A percentile compares a stretch with the other conserved stretches of the same genome.
phyloP scores from a whole-genome alignment of 2,329 filamentous ascomycete species.

The Hypomyces rosellus region DNA sequence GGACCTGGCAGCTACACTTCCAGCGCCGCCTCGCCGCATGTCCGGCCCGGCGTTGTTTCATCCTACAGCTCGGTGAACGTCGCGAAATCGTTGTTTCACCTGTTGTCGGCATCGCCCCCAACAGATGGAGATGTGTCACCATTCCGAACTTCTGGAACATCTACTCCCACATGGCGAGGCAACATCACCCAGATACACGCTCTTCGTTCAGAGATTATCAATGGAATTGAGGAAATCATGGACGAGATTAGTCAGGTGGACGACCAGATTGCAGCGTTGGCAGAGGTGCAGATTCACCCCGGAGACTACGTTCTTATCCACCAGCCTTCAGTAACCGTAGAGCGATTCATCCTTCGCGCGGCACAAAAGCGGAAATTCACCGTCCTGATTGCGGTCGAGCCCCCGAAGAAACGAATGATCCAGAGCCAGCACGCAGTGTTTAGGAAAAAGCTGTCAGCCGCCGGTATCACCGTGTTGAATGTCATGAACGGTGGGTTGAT shows the following conservation, averaged over 20 bases:
- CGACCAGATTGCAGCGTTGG: slow-evolving; percentile 83
- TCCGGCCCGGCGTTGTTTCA: slow-evolving; percentile 55
- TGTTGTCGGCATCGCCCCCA: slow-evolving; percentile 67
- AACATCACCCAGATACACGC: slow-evolving; percentile 52
- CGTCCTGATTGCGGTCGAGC: slow-evolving; percentile 72
- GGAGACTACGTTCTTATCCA: slow-evolving; percentile 90
- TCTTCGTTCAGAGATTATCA: slow-evolving; percentile 82
- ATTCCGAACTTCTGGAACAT: slow-evolving; percentile 41
- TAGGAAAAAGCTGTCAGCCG: slow-evolving; percentile 69
- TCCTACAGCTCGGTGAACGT: slow-evolving; percentile 59
- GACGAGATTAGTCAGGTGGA: slow-evolving; percentile 92
- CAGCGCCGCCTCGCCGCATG: slow-evolving; percentile 22
- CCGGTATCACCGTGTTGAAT: slow-evolving; percentile 75
- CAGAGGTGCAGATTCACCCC: slow-evolving; percentile 86
- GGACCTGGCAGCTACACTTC: slow-evolving; percentile 24
- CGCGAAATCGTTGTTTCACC: slow-evolving; percentile 77
- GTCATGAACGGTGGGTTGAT: slow-evolving; percentile 82
- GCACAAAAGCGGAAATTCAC: slow-evolving; percentile 89
- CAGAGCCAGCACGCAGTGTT: slow-evolving; percentile 49
- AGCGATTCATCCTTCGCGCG: slow-evolving; percentile 82
- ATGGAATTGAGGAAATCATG: slow-evolving; percentile 91
- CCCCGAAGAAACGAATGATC: slow-evolving; percentile 28
- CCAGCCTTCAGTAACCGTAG: slow-evolving; percentile 77
- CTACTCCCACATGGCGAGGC: slow-evolving; percentile 38
- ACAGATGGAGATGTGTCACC: slow-evolving; percentile 40